Evolutionary conservation across 164 flowering plant genomes (phyloP).

Genomic region (Kalanchoe fedtschenkoi): DNA sequence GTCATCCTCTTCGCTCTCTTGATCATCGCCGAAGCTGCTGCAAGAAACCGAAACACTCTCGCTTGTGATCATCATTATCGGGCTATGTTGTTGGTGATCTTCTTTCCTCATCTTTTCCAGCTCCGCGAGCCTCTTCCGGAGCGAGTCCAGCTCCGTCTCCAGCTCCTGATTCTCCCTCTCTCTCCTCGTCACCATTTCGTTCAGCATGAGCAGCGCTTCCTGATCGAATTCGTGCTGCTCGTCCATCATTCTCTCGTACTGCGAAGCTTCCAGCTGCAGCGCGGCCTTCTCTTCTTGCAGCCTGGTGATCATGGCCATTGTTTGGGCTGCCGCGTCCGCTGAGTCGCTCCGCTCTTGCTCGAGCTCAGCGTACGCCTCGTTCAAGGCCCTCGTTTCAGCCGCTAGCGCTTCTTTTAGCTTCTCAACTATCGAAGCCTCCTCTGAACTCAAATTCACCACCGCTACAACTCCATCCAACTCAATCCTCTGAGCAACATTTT

Average conservation of each 20-base stretch:
- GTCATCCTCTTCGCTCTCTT: slow-evolving; percentile 60
- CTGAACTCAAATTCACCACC: slow-evolving; percentile 39
- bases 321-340: slow-evolving; percentile 74
- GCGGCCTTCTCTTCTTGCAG: slow-evolving; percentile 95
- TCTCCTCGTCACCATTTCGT: slow-evolving; percentile 75
- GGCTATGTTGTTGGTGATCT: slow-evolving; percentile 29
- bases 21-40: slow-evolving; percentile 44
- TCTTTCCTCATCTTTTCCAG: slow-evolving; percentile 31
- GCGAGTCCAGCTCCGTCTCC: slow-evolving; percentile 51
- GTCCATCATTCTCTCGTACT: slow-evolving; percentile 95
- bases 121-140: slow-evolving; percentile 35
- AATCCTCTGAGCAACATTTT: too few species aligned
- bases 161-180: slow-evolving; percentile 79
- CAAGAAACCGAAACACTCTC: slow-evolving; percentile 45
- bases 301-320: slow-evolving; percentile 94
- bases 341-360: slow-evolving; percentile 93
- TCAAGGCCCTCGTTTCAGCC: slow-evolving; percentile 47
- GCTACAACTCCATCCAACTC: slow-evolving; percentile 45
- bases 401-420: slow-evolving; percentile 42
- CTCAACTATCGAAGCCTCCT: slow-evolving; percentile 35
- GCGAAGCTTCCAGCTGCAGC: slow-evolving; percentile 89
- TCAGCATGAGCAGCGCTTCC: slow-evolving; percentile 73
- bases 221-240: slow-evolving; percentile 89
- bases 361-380: slow-evolving; percentile 57
- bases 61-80: slow-evolving; percentile 28